Base-by-base conservation (phyloP, 2,329 filamentous ascomycete genomes). In the Periconia digitata region DNA sequence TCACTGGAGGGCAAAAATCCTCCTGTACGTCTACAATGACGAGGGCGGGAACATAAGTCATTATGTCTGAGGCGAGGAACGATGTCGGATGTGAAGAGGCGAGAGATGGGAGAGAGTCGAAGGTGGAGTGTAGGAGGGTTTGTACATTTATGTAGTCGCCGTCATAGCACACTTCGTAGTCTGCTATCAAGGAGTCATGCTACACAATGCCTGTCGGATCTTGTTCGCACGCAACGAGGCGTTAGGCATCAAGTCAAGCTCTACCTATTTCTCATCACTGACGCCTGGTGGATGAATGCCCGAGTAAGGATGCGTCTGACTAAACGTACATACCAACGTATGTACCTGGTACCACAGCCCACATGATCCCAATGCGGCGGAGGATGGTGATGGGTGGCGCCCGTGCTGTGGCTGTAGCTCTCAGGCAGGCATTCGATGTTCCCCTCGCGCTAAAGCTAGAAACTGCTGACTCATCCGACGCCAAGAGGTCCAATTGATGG, bases 1-100 rank as follows among this genome's bases (percentile, higher is more conserved):
- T 75, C 74, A 94, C 90, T 12, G 92, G 91, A 50, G 89, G 89
- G 71, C 90, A 95, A 71, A 96, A 97, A 75, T 97, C 92, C 71
- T 96, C 87, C 73, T 97, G 94, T 65, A 95, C 80, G 72, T 96
- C 92, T 44, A 96, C 86, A 10, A 96, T 80, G 40, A 96, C 72
- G 32, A 87, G 71, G n/a, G 84, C 84, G 38, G 83, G 79, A 43
- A 62, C 66, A 54, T 67, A 71, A 16, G 60, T 29, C 64, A 67
- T 67, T 17, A 12, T 54, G 40, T 38, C 16, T 21, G 18, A 40
- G 15, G n/a, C 53, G 44, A 3, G 17, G 23, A 20, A 10, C 35
- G 20, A 13, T 10, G 27, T 32, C n/a, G 27, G n/a, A 32, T 32
- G 27, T 32, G 27, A 15, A 12, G 27, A 32, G n/a, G 27, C 10